phyloP scores from a whole-genome alignment of 2,329 filamentous ascomycete genomes.

The Nothophoma quercina region DNA sequence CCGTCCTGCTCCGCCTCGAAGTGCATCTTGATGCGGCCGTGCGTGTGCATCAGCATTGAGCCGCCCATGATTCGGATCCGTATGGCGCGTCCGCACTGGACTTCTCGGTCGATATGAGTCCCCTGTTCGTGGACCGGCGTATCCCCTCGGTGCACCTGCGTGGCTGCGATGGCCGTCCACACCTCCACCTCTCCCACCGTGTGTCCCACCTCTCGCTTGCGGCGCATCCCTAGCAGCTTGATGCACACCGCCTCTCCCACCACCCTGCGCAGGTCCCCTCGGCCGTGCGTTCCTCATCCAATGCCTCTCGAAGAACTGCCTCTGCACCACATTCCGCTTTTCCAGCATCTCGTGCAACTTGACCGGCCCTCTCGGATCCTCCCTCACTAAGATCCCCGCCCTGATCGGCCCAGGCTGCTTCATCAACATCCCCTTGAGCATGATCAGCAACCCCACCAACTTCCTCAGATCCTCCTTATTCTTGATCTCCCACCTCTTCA shows the following conservation, averaged over 20 bases:
- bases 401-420: conserved; percentile 24
- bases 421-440: conserved; percentile 22
- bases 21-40: background rate
- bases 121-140: background rate
- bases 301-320: conserved; percentile 21
- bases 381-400: conserved; percentile 25
- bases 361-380: conserved; percentile 26
- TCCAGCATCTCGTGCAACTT: conserved; percentile 27
- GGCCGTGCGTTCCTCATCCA: conserved; percentile 18
- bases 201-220: background rate
- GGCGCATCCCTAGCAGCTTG: too few relatives aligned
- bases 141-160: background rate
- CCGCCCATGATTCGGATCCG: background rate
- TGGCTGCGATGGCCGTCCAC: background rate
- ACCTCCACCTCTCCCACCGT: background rate
- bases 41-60: background rate
- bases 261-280: too few relatives aligned
- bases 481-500: conserved; percentile 31
- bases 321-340: conserved; percentile 17
- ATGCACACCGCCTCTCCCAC: too few relatives aligned
- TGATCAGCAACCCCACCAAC: conserved; percentile 27
- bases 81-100: background rate
- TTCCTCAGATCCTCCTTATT: conserved; percentile 35
- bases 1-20: background rate
- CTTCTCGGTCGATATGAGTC: background rate